A percentile compares a stretch with the other conserved stretches of the same genome.
Conservation (phyloP, 371 early-diverging fungal species). For the Mucor velutinosus region DNA sequence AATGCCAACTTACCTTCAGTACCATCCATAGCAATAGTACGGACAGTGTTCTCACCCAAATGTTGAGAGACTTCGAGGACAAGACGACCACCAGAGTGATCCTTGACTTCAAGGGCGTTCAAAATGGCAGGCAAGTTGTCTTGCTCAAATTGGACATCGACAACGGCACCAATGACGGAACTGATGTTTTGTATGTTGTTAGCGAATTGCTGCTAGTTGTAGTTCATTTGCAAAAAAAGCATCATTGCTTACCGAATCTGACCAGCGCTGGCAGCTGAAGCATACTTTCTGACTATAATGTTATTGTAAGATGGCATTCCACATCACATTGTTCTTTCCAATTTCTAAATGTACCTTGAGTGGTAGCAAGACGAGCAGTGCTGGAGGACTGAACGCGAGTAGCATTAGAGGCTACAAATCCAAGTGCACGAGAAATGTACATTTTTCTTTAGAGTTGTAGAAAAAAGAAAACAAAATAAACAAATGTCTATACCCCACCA, state of each 20-base stretch:
- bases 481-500: background rate
- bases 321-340: background rate
- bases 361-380: slow-evolving; percentile 19
- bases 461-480: slow-evolving; percentile 5
- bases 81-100: slow-evolving; percentile 78
- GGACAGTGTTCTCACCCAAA: slow-evolving; percentile 97
- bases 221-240: background rate
- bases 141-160: slow-evolving; percentile 96
- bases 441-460: slow-evolving; percentile 10
- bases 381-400: slow-evolving; percentile 19
- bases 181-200: slow-evolving; percentile 7
- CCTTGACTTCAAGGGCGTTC: slow-evolving; percentile 95
- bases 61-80: slow-evolving; percentile 98
- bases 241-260: slow-evolving; percentile 44
- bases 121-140: slow-evolving; percentile 93
- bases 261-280: slow-evolving; percentile 41
- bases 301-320: background rate
- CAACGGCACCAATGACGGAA: slow-evolving; percentile 96
- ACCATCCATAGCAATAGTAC: slow-evolving; percentile 99
- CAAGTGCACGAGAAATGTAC: slow-evolving; percentile 36
- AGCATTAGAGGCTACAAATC: slow-evolving; percentile 21
- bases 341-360: slow-evolving; percentile 19
- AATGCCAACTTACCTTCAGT: slow-evolving; percentile 62
- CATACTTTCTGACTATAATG: slow-evolving; percentile 39
- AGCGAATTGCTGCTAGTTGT: background rate